phyloP scores from a whole-genome alignment of 148 eudicot genomes.

The Rhododendron mucronatum region DNA sequence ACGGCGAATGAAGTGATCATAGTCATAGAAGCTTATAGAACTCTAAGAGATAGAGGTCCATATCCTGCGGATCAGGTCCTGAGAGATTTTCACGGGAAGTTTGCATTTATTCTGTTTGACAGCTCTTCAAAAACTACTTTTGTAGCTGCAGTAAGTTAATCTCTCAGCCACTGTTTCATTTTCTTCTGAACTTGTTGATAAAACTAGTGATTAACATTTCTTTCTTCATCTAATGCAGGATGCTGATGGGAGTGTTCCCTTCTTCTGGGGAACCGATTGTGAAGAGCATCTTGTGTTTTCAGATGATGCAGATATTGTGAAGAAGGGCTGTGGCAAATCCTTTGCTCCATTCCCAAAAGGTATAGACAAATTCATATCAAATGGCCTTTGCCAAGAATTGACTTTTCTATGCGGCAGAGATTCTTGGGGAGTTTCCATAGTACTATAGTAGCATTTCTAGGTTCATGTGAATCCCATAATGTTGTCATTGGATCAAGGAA shows the following conservation, averaged over 20 bases:
- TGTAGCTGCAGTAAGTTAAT: constrained; percentile 61
- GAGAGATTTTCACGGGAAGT: constrained; percentile 72
- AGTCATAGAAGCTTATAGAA: constrained; percentile 81
- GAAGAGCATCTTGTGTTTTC: constrained; percentile 79
- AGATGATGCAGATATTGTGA: constrained; percentile 55
- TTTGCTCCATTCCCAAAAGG: constrained; percentile 97
- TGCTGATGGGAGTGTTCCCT: constrained; percentile 85
- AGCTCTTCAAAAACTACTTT: constrained; percentile 52
- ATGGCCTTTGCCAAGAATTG: not conserved
- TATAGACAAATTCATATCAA: constrained; percentile 9
- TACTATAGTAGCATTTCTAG: not conserved
- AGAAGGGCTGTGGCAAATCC: constrained; percentile 85
- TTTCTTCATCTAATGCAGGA: constrained; percentile 43
- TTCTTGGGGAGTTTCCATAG: not conserved
- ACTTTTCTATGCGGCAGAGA: not conserved
- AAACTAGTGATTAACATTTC: not conserved
- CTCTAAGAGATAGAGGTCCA: constrained; percentile 88
- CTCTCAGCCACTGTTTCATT: not conserved
- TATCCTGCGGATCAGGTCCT: constrained; percentile 79
- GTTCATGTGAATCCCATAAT: not conserved
- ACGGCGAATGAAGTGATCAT: constrained; percentile 74
- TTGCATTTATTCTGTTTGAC: constrained; percentile 67
- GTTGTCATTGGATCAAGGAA: not conserved
- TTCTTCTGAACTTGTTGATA: not conserved
- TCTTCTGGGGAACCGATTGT: constrained; percentile 92